Evolutionary conservation across 1,139 yeast species (phyloP).

Genomic region (Eremothecium sinecaudum): DNA sequence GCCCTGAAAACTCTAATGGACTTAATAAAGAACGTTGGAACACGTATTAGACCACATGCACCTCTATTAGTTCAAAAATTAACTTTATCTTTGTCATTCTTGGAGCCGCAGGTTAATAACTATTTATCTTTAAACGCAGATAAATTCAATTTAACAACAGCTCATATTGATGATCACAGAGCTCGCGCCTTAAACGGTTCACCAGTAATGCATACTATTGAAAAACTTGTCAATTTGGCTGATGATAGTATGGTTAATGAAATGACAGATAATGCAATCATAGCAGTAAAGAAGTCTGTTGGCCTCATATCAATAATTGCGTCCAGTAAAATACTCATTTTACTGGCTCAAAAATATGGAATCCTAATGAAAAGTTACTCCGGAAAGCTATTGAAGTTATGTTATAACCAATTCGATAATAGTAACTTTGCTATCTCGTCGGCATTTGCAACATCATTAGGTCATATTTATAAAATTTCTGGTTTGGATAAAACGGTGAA

Average conservation of each 20-base stretch:
- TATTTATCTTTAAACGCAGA: slow-evolving; percentile 82
- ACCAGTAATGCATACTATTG: slow-evolving; percentile 85
- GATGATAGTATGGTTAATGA: slow-evolving; percentile 41
- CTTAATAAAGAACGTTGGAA: slow-evolving; percentile 54
- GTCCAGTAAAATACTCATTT: slow-evolving; percentile 67
- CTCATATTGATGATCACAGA: slow-evolving; percentile 70
- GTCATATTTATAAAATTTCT: slow-evolving; percentile 63
- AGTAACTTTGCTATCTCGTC: slow-evolving; percentile 63
- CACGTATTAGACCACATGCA: slow-evolving; percentile 55
- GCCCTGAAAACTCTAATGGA: slow-evolving; percentile 66
- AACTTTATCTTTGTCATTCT: slow-evolving; percentile 63
- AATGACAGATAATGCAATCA: slow-evolving; percentile 41
- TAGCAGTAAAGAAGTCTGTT: slow-evolving; percentile 51
- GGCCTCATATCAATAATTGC: slow-evolving; percentile 91
- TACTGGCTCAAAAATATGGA: slow-evolving; percentile 51
- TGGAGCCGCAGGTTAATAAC: slow-evolving; percentile 87
- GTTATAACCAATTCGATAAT: slow-evolving; percentile 55
- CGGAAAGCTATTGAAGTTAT: slow-evolving; percentile 48
- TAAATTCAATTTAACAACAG: slow-evolving; percentile 64
- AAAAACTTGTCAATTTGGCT: slow-evolving; percentile 50
- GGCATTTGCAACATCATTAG: slow-evolving; percentile 74
- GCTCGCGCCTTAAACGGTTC: slow-evolving; percentile 66
- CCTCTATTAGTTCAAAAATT: slow-evolving; percentile 64
- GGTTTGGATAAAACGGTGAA: slow-evolving; percentile 44
- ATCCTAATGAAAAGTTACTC: slow-evolving; percentile 51